Evolutionary conservation across 2,329 filamentous ascomycete genomes (phyloP), one percentile per base, ranked within the genome.

Genomic region (Pyrenophora tritici-repentis): DNA sequence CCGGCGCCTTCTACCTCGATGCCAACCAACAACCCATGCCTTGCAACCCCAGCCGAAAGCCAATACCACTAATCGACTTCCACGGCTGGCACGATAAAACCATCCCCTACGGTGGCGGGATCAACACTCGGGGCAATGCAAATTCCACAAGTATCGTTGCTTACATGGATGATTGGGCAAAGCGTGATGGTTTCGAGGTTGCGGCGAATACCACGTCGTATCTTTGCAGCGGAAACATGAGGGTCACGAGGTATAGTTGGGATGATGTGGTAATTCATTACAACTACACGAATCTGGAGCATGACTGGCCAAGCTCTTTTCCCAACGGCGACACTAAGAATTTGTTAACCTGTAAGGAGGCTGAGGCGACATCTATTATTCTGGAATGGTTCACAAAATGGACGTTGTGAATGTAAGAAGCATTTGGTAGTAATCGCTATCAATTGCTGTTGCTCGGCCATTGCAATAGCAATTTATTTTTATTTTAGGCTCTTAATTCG

Each of bases 1-100:
- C 77, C 1, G 79, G 76, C 5, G 80, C 78, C 3, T 76, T 74
- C 38, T 81, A 82, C 57, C 60, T 72, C 6, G 48, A 68, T 6
- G 29, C 42, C 3, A 35, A 53, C 49, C 33, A 66, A 50, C n/a
- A 56, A 37, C 59, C 58, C 4, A 63, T 49, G 36, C 54, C 56
- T 3, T 75, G 70, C 48, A 71, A 61, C 13, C 66, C 60, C 18
- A 57, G 50, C 14, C 56, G 65, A 9, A 50, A 59, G 12, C 58
- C 63, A 6, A 69, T 74, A 24, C 78, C 75, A 1, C 66, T 79
- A 17, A 59, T 80, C 39, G 77, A 79, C 42, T 72, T 75, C 10
- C 78, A 81, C 54, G 78, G 78, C 22, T 63, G 65, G 31, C 60
- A 61, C 13, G 78, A 81, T 52, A 57, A 55, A 3, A 73, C 70